Evolutionary conservation across 2,329 filamentous ascomycete species (phyloP).

Genomic region (Talaromyces sp.): DNA sequence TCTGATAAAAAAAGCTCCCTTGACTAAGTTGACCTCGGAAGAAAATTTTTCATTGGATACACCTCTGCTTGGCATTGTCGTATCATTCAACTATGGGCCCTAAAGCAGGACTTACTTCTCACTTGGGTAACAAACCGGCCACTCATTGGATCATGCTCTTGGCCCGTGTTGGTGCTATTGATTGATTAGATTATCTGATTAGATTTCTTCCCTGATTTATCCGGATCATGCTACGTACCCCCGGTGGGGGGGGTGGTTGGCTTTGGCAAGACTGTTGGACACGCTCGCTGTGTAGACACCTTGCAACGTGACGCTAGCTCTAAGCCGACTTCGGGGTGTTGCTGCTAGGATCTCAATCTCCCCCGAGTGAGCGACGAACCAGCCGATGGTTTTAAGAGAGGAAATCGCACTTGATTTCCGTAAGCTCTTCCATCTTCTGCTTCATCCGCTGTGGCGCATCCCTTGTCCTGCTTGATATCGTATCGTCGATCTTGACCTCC

Average conservation of each 20-base stretch:
- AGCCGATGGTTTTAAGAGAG: neutral
- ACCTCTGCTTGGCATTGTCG: neutral
- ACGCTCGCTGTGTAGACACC: neutral
- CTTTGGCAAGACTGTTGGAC: neutral
- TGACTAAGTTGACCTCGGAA: neutral
- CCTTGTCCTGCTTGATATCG: neutral
- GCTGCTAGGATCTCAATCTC: neutral
- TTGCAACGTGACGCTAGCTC: neutral
- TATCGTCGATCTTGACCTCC: neutral
- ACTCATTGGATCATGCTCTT: neutral
- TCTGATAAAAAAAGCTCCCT: slow-evolving; percentile 7
- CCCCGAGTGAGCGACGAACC: neutral
- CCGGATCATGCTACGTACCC: slow-evolving; percentile 1
- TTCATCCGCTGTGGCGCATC: neutral
- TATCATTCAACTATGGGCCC: neutral
- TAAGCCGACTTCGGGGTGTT: neutral
- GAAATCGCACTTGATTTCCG: neutral
- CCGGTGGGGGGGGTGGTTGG: neutral
- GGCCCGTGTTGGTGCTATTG: neutral
- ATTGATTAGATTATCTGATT: slow-evolving; percentile 15
- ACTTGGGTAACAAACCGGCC: neutral
- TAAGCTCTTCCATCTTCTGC: neutral
- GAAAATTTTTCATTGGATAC: neutral
- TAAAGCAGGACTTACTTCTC: too few species aligned
- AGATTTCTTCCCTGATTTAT: neutral